phyloP scores from a whole-genome alignment of 352 stramenopile species.

The Phytophthora pseudosyringae region DNA sequence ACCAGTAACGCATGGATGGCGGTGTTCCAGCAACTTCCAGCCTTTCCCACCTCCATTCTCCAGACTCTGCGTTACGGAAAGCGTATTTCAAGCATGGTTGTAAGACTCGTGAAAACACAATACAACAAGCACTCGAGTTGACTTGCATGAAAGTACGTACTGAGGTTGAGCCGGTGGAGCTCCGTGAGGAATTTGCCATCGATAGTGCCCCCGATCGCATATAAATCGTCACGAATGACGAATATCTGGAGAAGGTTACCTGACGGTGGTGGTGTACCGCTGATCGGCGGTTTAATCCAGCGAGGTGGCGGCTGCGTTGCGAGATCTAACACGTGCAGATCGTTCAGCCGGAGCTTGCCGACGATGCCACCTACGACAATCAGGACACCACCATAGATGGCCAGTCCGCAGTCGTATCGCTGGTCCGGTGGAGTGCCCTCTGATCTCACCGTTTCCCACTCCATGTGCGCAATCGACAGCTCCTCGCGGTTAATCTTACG shows the following conservation, averaged over 20 bases:
- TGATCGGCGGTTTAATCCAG: constrained; percentile 46
- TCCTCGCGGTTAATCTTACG: constrained; percentile 48
- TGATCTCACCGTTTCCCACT: constrained; percentile 43
- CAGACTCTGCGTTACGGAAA: constrained; percentile 29
- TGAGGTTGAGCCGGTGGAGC: constrained; percentile 54
- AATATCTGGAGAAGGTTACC: constrained; percentile 65
- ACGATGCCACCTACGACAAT: constrained; percentile 72
- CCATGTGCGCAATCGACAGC: constrained; percentile 32
- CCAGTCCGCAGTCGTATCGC: constrained; percentile 64
- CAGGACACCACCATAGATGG: constrained; percentile 45
- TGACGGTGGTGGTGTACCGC: constrained; percentile 41
- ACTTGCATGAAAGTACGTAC: constrained; percentile 36
- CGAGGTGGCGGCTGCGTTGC: constrained; percentile 21
- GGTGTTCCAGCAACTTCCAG: constrained; percentile 45
- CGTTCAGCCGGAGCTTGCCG: constrained; percentile 59
- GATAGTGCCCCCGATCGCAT: constrained; percentile 61
- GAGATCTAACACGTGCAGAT: constrained; percentile 56
- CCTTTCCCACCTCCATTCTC: constrained; percentile 62
- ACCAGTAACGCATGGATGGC: constrained; percentile 72
- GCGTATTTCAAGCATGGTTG: neutral
- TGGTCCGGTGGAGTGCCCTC: constrained; percentile 39
- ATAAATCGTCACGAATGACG: constrained; percentile 51
- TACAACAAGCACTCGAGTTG: neutral
- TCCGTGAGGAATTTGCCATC: constrained; percentile 70
- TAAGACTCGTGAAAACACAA: neutral